Evolutionary conservation across 441 rosid species (phyloP), one percentile per base, ranked within the genome.

Genomic region (Populus tomentosa): DNA sequence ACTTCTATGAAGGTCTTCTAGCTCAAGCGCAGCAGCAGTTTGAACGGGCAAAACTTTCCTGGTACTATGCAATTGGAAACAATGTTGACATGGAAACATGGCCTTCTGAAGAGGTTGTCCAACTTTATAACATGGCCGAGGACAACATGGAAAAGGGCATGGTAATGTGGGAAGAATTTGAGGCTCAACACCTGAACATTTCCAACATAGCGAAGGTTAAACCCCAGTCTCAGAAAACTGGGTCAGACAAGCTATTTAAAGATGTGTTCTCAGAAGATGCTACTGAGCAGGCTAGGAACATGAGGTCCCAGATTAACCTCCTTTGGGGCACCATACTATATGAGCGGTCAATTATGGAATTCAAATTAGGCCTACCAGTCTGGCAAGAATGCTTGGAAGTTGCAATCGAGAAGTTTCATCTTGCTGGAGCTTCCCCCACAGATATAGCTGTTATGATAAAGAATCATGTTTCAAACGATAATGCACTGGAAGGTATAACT

Each of bases 301-400:
- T 91, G 92, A 86, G 90, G 66, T 87, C 97, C 4, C 97, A 91
- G 87, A 92, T 95, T 67, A 84, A 95, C 81, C 91, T 95, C 62
- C 83, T 95, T 35, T 94, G 98, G 97, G 99, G 97, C 10, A 92
- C 97, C 64, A 82, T 95, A 85, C 87, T 95, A 24, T 94, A 95
- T 68, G 98, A 95, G 85, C 90, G 98, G 18, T 95, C 99, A 6
- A 80, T 92, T 46, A 92, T 91, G 75, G 99, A 95, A 80, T 92
- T 86, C 82, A 95, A 87, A 87, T 80, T 96, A 26, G 95, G 82
- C 61, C 72, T 96, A 75, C 95, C 98, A 74, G 85, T 88, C 59
- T 96, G 99, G 99, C 90, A 90, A 73, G 98, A 96, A 83, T 91
- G 97, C 81, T 85, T 96, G 80, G 98, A 94, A 76, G 97, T 92